A percentile compares a stretch with the other conserved stretches of the same genome.
phyloP scores from a whole-genome alignment of 208 protist species.

The Borovskyia barvae region DNA sequence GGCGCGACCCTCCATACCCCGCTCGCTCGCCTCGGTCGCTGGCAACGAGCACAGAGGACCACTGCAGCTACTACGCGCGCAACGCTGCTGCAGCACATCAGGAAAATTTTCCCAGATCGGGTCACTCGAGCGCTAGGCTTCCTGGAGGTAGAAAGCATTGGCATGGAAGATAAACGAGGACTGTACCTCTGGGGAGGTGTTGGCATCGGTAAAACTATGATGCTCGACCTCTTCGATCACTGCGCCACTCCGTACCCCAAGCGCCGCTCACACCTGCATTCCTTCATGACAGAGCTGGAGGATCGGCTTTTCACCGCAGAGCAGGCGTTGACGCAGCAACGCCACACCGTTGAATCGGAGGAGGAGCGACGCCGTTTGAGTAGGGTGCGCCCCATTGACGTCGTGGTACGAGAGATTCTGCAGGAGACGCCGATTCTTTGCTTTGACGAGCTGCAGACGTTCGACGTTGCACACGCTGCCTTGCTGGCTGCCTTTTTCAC shows the following conservation, averaged over 20 bases:
- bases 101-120: conserved; percentile 17
- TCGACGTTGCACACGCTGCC: conserved; percentile 84
- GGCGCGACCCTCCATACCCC: conserved; percentile 4
- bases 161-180: conserved; percentile 59
- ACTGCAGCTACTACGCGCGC: background rate
- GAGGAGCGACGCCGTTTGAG: conserved; percentile 12
- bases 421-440: conserved; percentile 83
- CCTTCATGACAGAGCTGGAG: conserved; percentile 91
- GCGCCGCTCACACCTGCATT: conserved; percentile 90
- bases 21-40: background rate
- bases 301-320: conserved; percentile 59
- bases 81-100: background rate
- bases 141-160: conserved; percentile 53
- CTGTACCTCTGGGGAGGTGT: conserved; percentile 93
- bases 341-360: conserved; percentile 10
- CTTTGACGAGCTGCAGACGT: conserved; percentile 93
- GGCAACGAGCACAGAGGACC: background rate
- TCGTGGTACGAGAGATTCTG: conserved; percentile 71
- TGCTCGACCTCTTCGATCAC: conserved; percentile 93
- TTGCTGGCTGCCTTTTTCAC: conserved; percentile 82
- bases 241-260: conserved; percentile 72
- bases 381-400: conserved; percentile 53
- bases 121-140: conserved; percentile 28
- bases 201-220: conserved; percentile 94
- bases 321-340: conserved; percentile 14